Conservation (phyloP, 768 basidiomycete genomes). For the Hericium rajendrae region DNA sequence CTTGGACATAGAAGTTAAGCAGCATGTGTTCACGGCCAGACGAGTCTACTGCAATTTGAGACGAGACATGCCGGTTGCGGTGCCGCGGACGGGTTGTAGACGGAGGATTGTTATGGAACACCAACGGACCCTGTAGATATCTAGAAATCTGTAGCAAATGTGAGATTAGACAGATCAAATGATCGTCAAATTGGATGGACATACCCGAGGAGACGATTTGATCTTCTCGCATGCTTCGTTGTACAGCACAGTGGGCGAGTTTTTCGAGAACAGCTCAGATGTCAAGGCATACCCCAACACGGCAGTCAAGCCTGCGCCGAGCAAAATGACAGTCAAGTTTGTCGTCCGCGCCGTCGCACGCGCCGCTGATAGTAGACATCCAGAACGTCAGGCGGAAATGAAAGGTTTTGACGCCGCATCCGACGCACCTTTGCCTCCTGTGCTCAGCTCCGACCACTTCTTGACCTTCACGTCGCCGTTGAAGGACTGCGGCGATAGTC, state of each 20-base stretch:
- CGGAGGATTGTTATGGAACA: conserved; percentile 78
- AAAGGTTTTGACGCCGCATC: too few species aligned
- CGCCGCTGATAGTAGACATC: conserved; percentile 31
- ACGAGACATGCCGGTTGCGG: conserved; percentile 72
- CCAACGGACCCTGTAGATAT: conserved; percentile 56
- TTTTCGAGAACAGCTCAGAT: conserved; percentile 80
- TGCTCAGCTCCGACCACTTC: conserved; percentile 74
- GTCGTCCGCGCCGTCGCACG: conserved; percentile 42
- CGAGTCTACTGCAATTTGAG: conserved; percentile 65
- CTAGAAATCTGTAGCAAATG: conserved; percentile 44
- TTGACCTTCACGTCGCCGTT: conserved; percentile 43
- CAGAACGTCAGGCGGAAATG: neutral
- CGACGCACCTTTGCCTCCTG: conserved; percentile 60
- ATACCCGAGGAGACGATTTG: conserved; percentile 34
- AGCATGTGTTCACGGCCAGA: conserved; percentile 76
- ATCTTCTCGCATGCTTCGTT: conserved; percentile 46
- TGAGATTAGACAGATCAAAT: neutral
- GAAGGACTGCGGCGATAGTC: conserved; percentile 48
- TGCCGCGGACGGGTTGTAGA: conserved; percentile 69
- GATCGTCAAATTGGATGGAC: neutral
- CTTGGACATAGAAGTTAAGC: conserved; percentile 74
- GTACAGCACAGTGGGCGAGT: conserved; percentile 78
- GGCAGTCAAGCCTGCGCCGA: conserved; percentile 74
- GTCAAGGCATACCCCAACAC: conserved; percentile 72
- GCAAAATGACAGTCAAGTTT: conserved; percentile 44